A percentile compares a stretch with the other conserved stretches of the same genome.
Conservation (phyloP, 73 alveolate species). For the Durusdinium trenchii region DNA sequence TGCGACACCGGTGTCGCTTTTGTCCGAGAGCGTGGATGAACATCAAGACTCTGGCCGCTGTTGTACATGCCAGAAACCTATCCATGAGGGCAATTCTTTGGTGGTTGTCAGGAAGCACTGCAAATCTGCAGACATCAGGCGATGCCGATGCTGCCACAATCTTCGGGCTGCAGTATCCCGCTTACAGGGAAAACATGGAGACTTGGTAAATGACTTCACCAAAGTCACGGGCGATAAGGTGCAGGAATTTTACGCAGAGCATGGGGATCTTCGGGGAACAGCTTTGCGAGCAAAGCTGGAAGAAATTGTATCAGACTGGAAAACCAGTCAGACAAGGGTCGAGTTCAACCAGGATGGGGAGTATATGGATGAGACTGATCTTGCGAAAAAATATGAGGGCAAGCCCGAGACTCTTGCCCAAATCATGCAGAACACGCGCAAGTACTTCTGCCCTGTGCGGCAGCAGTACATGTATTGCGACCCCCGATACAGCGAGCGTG, state of each 20-base stretch:
- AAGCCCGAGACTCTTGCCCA: neutral
- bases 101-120: neutral
- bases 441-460: neutral
- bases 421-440: conserved; percentile 18
- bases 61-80: conserved; percentile 9
- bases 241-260: neutral
- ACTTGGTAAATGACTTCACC: neutral
- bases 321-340: neutral
- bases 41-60: conserved; percentile 6
- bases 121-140: neutral
- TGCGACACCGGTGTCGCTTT: too few relatives aligned
- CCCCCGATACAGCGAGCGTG: neutral
- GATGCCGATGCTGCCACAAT: neutral
- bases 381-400: neutral
- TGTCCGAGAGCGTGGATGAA: too few relatives aligned
- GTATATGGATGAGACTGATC: neutral
- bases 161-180: neutral
- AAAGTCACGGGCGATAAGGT: neutral
- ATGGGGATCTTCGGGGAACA: neutral
- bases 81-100: neutral
- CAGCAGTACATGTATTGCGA: neutral
- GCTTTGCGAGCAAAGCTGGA: neutral
- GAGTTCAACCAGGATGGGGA: conserved; percentile 1
- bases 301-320: neutral
- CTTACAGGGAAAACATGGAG: neutral